Conservation (phyloP, 106 monocot genomes). For the Platanthera zijinensis region DNA sequence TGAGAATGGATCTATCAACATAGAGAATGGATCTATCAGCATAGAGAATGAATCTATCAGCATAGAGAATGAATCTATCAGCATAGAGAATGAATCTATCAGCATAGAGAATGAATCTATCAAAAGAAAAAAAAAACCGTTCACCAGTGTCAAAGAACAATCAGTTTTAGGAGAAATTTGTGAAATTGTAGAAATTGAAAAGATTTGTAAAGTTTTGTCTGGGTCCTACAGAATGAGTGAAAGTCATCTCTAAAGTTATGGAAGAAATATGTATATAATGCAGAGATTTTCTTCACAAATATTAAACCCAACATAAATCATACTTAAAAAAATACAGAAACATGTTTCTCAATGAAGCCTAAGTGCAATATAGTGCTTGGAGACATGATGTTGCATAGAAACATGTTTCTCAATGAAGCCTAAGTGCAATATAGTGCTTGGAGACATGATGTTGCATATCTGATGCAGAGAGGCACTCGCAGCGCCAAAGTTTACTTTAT, state of each 20-base stretch:
- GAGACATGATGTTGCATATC: background rate
- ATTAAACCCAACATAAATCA: background rate
- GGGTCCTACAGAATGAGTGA: background rate
- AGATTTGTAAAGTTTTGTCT: background rate
- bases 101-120: constrained; percentile 88
- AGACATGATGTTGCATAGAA: background rate
- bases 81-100: constrained; percentile 61
- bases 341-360: background rate
- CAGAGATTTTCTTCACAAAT: background rate
- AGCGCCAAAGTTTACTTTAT: too few species aligned
- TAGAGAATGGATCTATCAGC: background rate
- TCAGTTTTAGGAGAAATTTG: background rate
- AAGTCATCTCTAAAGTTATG: background rate
- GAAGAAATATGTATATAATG: background rate
- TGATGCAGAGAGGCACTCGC: background rate
- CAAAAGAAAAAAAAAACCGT: background rate
- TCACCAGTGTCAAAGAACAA: background rate
- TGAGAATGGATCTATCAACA: constrained; percentile 73
- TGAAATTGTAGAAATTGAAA: background rate
- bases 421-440: background rate
- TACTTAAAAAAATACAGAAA: background rate
- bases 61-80: too few species aligned
- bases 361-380: background rate
- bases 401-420: background rate
- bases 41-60: constrained; percentile 43